Evolutionary conservation across 2,329 filamentous ascomycete species (phyloP).

Genomic region (Neurospora sp.): DNA sequence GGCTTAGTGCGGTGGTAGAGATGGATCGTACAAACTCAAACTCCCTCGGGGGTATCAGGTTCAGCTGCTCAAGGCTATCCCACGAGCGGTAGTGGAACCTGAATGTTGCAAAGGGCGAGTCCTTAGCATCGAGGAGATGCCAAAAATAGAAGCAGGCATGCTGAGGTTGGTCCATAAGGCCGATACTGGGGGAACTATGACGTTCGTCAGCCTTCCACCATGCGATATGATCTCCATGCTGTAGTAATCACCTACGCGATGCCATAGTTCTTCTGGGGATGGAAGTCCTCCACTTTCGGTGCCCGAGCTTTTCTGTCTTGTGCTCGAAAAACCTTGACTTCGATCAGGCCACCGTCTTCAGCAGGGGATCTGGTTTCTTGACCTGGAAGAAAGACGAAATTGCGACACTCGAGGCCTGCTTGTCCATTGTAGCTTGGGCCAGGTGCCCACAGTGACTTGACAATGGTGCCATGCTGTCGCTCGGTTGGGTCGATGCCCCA

Average conservation of each 20-base stretch:
- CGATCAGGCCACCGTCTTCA: slow-evolving; percentile 46
- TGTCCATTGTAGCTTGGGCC: slow-evolving; percentile 29
- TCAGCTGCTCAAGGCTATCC: slow-evolving; percentile 37
- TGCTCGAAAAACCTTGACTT: slow-evolving; percentile 44
- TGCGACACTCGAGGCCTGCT: slow-evolving; percentile 37
- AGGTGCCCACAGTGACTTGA: slow-evolving; percentile 40
- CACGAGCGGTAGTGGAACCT: slow-evolving; percentile 47
- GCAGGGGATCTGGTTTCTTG: slow-evolving; percentile 29
- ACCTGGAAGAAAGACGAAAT: slow-evolving; percentile 38
- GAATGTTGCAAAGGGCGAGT: slow-evolving; percentile 43
- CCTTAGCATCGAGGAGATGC: slow-evolving; percentile 39
- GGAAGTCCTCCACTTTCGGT: slow-evolving; percentile 33
- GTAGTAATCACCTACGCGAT: slow-evolving; percentile 36
- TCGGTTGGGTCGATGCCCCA: slow-evolving; percentile 39
- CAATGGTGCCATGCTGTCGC: slow-evolving; percentile 29
- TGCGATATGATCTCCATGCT: not conserved
- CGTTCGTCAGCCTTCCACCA: not conserved
- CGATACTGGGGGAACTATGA: slow-evolving; percentile 40
- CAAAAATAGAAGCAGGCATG: slow-evolving; percentile 43
- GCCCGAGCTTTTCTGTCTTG: slow-evolving; percentile 34
- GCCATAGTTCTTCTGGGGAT: slow-evolving; percentile 39
- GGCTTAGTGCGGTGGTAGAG: slow-evolving; percentile 4
- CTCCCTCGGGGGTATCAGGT: slow-evolving; percentile 31
- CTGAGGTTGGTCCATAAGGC: slow-evolving; percentile 41
- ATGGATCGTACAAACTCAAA: slow-evolving; percentile 6